phyloP scores from a whole-genome alignment of 768 basidiomycete genomes.

The Boletus huronensis region DNA sequence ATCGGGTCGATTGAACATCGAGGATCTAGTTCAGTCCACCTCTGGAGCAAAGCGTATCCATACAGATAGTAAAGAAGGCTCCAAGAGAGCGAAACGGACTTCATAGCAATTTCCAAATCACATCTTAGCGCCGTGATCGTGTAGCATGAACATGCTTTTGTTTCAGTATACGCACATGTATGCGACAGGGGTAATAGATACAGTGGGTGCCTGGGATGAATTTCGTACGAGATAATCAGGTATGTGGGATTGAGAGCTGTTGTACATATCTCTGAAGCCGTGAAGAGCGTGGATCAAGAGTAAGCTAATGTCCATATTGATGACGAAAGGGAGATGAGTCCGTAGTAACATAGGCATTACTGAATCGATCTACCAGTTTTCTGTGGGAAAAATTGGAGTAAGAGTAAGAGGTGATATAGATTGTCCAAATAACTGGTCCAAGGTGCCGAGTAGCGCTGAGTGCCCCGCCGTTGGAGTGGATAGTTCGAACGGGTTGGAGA shows the following conservation, averaged over 20 bases:
- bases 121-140: not conserved
- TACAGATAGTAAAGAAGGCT: slow-evolving; percentile 12
- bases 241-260: not conserved
- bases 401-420: slow-evolving; percentile 24
- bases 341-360: not conserved
- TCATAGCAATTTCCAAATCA: not conserved
- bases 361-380: slow-evolving; percentile 13
- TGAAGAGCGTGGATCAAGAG: not conserved
- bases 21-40: slow-evolving; percentile 22
- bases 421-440: slow-evolving; percentile 33
- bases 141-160: slow-evolving; percentile 1
- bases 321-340: not conserved
- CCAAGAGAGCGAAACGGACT: slow-evolving; percentile 34
- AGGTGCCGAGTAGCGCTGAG: slow-evolving; percentile 15
- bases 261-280: slow-evolving; percentile 4
- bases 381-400: slow-evolving; percentile 2
- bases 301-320: not conserved
- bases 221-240: slow-evolving; percentile 7
- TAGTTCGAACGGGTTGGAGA: slow-evolving; percentile 28
- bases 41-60: slow-evolving; percentile 27
- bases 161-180: not conserved
- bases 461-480: slow-evolving; percentile 2
- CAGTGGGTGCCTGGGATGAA: slow-evolving; percentile 14
- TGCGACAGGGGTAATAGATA: slow-evolving; percentile 17
- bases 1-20: slow-evolving; percentile 42